These are phyloP conservation scores for Elongisporangium undulatum DNA, from an alignment of 352 stramenopile species.

Conservation along the genomic window DNA sequence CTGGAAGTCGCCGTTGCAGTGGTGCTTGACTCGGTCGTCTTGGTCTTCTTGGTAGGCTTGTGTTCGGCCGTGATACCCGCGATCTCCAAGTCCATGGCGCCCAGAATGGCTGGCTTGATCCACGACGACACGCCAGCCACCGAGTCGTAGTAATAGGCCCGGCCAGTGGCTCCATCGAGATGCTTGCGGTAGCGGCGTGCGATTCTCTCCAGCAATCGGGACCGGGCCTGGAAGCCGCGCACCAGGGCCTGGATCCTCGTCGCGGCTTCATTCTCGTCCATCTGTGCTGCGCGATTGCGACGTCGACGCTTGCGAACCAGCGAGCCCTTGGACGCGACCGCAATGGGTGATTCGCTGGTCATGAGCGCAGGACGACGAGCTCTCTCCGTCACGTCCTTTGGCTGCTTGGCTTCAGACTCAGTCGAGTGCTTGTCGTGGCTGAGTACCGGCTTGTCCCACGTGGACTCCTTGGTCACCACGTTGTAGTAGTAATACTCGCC, in stretches of 20 bases:
- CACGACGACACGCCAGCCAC: conserved; percentile 37
- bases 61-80: conserved; percentile 7
- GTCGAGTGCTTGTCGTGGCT: background rate
- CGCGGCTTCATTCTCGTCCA: conserved; percentile 30
- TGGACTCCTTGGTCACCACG: conserved; percentile 57
- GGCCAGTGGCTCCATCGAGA: conserved; percentile 29
- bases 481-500: conserved; percentile 74
- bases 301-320: conserved; percentile 2
- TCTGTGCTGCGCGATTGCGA: background rate
- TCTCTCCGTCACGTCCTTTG: conserved; percentile 9
- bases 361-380: conserved; percentile 13
- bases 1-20: background rate
- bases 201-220: conserved; percentile 35
- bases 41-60: background rate
- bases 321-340: background rate
- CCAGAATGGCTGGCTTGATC: conserved; percentile 58
- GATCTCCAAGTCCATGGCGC: conserved; percentile 46
- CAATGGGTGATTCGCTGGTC: background rate
- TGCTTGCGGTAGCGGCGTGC: conserved; percentile 56
- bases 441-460: conserved; percentile 41
- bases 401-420: background rate
- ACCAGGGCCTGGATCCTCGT: conserved; percentile 58
- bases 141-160: conserved; percentile 69
- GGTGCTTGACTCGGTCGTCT: background rate
- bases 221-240: conserved; percentile 40